Evolutionary conservation across 129 eudicot genomes (phyloP).

Genomic region (Helianthus annuus): DNA sequence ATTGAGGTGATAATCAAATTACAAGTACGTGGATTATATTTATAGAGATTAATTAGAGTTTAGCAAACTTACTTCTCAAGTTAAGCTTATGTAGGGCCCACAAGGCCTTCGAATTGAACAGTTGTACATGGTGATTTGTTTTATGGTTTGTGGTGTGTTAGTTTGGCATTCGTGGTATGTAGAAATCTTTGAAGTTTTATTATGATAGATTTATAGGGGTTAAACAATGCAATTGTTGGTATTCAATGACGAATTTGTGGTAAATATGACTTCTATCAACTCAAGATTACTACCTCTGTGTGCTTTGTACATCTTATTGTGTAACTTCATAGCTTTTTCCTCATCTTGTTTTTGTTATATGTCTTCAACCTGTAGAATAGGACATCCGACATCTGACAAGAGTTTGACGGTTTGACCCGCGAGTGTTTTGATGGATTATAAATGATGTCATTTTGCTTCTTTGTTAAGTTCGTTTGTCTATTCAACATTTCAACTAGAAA

Average conservation of each 20-base stretch:
- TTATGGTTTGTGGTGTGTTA: background rate
- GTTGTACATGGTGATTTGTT: background rate
- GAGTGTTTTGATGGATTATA: background rate
- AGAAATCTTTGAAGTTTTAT: background rate
- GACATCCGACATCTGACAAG: background rate
- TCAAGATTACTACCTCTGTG: background rate
- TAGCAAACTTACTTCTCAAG: too few species aligned
- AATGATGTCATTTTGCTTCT: background rate
- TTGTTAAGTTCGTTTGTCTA: background rate
- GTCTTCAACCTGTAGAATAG: slow-evolving; percentile 5
- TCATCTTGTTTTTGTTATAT: background rate
- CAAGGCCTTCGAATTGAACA: too few species aligned
- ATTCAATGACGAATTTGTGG: background rate
- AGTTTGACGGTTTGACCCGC: slow-evolving; percentile 3
- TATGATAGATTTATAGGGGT: background rate
- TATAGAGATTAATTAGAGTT: too few species aligned
- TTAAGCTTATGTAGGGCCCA: too few species aligned
- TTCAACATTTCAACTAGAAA: background rate
- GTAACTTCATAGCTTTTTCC: background rate
- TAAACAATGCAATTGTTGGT: background rate
- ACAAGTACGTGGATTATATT: too few species aligned
- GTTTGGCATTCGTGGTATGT: background rate
- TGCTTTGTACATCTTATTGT: background rate
- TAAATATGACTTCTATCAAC: background rate
- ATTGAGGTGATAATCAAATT: too few species aligned